phyloP scores from a whole-genome alignment of 129 eudicot genomes.

The Flaveria trinervia region DNA sequence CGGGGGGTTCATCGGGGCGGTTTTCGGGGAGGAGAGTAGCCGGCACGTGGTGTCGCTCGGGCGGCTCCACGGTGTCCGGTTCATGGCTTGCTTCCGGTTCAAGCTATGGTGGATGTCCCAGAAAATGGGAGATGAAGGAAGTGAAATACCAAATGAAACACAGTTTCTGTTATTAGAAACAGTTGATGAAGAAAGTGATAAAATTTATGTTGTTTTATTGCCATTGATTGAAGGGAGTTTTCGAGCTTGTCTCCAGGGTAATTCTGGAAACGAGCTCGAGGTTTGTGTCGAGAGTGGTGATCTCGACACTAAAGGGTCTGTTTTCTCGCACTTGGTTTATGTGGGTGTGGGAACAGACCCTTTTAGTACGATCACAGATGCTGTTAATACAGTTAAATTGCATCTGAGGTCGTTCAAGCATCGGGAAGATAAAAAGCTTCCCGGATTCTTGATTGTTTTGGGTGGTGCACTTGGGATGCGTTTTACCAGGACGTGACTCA shows the following conservation, averaged over 20 bases:
- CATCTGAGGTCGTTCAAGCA: constrained; percentile 63
- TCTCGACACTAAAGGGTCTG: constrained; percentile 38
- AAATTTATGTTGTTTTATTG: constrained; percentile 63
- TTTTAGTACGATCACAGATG: constrained; percentile 50
- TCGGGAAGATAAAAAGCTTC: constrained; percentile 63
- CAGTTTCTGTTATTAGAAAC: constrained; percentile 81
- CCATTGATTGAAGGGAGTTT: constrained; percentile 82
- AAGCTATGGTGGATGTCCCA: constrained; percentile 98
- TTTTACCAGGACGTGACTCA: constrained; percentile 79
- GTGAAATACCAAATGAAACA: constrained; percentile 84
- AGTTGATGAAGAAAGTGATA: constrained; percentile 35
- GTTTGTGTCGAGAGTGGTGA: constrained; percentile 77
- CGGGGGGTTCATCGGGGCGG: constrained; percentile 68
- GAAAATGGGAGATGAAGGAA: constrained; percentile 67
- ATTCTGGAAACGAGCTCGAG: constrained; percentile 56
- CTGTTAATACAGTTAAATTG: constrained; percentile 47
- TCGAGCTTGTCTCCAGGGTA: constrained; percentile 81
- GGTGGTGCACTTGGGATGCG: constrained; percentile 96
- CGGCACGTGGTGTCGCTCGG: constrained; percentile 72
- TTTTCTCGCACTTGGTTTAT: constrained; percentile 47
- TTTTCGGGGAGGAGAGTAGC: constrained; percentile 46
- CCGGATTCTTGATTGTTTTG: constrained; percentile 66
- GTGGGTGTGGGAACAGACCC: constrained; percentile 69
- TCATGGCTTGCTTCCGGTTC: constrained; percentile 79
- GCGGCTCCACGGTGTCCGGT: constrained; percentile 57